Evolutionary conservation across 1,139 yeast genomes (phyloP).

Genomic region (Saccharomyces pastorianus): DNA sequence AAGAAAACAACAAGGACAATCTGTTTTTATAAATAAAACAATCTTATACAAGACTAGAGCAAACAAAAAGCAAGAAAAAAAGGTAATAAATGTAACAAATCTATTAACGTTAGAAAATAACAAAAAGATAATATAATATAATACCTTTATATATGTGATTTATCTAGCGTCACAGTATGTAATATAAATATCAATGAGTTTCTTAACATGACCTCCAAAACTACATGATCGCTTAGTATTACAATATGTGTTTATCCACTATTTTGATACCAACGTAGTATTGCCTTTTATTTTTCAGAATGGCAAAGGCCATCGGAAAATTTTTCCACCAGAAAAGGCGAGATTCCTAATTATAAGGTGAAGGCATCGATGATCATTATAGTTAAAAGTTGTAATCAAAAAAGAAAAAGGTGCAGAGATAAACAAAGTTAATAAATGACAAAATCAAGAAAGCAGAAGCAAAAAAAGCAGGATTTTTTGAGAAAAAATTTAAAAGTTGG

Average conservation of each 20-base stretch:
- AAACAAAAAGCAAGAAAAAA: not conserved
- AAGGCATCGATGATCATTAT: not conserved
- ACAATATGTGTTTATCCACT: not conserved
- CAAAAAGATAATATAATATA: not conserved
- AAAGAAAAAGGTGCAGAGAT: not conserved
- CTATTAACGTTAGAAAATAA: not conserved
- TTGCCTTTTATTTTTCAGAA: not conserved
- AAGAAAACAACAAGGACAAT: not conserved
- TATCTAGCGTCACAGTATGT: not conserved
- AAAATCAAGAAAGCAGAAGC: conserved; percentile 30
- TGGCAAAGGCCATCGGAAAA: not conserved
- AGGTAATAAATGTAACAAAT: not conserved
- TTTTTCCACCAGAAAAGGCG: not conserved
- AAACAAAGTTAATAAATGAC: conserved; percentile 17
- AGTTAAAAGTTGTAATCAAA: not conserved
- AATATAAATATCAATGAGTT: not conserved
- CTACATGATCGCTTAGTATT: not conserved
- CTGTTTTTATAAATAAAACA: not conserved
- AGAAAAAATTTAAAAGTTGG: conserved; percentile 88
- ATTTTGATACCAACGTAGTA: not conserved
- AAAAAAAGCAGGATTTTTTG: conserved; percentile 32
- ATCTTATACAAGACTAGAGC: not conserved
- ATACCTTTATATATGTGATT: not conserved
- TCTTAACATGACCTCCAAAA: not conserved
- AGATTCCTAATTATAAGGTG: not conserved